These are phyloP conservation scores for Elaeis guineensis DNA, from an alignment of 176 grass and related monocot genomes.

Conservation along the genomic window DNA sequence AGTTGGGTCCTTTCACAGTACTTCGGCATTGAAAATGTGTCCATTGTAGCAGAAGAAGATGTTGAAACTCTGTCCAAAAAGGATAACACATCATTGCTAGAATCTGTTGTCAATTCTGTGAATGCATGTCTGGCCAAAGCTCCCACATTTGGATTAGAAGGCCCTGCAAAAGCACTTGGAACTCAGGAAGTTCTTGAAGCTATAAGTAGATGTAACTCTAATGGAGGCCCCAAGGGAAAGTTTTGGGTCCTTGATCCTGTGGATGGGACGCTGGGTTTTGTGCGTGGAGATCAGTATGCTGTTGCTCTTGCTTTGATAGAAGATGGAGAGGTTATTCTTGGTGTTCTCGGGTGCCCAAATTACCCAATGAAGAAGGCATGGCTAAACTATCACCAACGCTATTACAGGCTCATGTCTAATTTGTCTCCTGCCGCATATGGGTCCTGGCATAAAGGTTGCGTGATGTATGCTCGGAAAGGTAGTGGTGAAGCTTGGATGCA, in stretches of 20 bases:
- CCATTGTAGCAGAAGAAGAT: conserved; percentile 92
- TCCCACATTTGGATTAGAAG: conserved; percentile 60
- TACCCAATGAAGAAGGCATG: conserved; percentile 95
- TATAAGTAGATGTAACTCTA: conserved; percentile 71
- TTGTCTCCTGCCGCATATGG: conserved; percentile 62
- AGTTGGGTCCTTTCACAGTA: conserved; percentile 77
- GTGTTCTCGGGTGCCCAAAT: conserved; percentile 93
- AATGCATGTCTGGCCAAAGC: conserved; percentile 61
- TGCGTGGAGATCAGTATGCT: conserved; percentile 84
- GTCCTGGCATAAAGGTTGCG: conserved; percentile 81
- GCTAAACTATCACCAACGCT: conserved; percentile 84
- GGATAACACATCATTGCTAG: conserved; percentile 43
- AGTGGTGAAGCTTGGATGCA: conserved; percentile 95
- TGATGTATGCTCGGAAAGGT: conserved; percentile 88
- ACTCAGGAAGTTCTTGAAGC: conserved; percentile 71
- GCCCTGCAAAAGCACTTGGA: conserved; percentile 30
- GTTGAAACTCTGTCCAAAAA: conserved; percentile 39
- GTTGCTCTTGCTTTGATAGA: conserved; percentile 93
- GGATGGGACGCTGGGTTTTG: conserved; percentile 87
- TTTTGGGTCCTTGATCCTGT: conserved; percentile 99
- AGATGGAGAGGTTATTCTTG: conserved; percentile 76
- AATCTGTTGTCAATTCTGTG: conserved; percentile 54
- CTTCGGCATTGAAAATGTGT: conserved; percentile 43
- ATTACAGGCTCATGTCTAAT: conserved; percentile 65
- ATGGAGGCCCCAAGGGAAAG: conserved; percentile 65